Evolutionary conservation across 164 flowering plant genomes (phyloP).

Genomic region (Liquidambar formosana): DNA sequence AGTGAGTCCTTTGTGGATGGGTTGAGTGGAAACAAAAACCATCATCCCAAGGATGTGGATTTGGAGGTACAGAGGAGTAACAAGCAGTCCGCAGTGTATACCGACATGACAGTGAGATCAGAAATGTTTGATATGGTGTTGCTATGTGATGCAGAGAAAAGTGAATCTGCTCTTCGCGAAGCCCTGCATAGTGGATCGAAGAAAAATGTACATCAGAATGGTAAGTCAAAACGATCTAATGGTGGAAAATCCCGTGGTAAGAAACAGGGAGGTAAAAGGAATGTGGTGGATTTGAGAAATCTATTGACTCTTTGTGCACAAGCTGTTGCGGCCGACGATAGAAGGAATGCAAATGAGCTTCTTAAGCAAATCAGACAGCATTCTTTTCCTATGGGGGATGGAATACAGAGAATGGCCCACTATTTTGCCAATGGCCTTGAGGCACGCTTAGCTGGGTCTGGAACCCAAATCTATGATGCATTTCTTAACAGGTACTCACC

Average conservation of each 20-base stretch:
- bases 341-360: conserved; percentile 32
- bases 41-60: conserved; percentile 18
- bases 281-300: conserved; percentile 43
- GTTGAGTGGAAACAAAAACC: conserved; percentile 37
- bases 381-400: conserved; percentile 43
- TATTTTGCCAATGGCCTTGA: conserved; percentile 45
- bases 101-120: conserved; percentile 30
- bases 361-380: conserved; percentile 45
- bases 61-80: conserved; percentile 33
- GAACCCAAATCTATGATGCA: conserved; percentile 26
- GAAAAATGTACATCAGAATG: conserved; percentile 19
- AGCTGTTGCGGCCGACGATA: conserved; percentile 34
- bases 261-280: conserved; percentile 24
- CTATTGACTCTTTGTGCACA: conserved; percentile 47
- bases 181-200: conserved; percentile 9
- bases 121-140: conserved; percentile 44
- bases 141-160: conserved; percentile 28
- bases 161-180: conserved; percentile 24
- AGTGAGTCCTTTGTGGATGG: neutral
- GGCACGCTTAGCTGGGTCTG: conserved; percentile 48
- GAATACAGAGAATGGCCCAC: conserved; percentile 43
- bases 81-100: conserved; percentile 42
- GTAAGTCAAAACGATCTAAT: conserved; percentile 15
- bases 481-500: conserved; percentile 18
- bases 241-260: conserved; percentile 27